Evolutionary conservation across 2,329 filamentous ascomycete genomes (phyloP).

Genomic region (Rhinocladiella similis): DNA sequence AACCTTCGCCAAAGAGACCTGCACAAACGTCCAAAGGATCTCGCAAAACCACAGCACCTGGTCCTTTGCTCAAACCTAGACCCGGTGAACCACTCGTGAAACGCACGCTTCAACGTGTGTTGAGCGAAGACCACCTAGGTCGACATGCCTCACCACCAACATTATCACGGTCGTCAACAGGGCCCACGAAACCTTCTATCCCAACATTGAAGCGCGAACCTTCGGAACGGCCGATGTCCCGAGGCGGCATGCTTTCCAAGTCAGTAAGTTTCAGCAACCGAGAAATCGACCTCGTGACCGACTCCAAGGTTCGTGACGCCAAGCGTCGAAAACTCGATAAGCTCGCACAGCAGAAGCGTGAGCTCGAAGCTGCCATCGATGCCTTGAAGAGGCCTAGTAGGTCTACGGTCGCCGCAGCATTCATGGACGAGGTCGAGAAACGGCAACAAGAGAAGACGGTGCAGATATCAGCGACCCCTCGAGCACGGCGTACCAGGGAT

Average conservation of each 20-base stretch:
- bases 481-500: constrained; percentile 38
- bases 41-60: constrained; percentile 49
- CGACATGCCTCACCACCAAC: constrained; percentile 38
- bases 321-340: constrained; percentile 49
- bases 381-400: constrained; percentile 50
- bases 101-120: constrained; percentile 46
- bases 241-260: constrained; percentile 46
- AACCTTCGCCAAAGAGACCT: constrained; percentile 32
- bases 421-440: constrained; percentile 45
- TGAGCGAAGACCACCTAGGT: constrained; percentile 45
- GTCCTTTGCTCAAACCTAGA: constrained; percentile 31
- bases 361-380: constrained; percentile 50
- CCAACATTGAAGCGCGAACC: constrained; percentile 42
- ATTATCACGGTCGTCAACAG: constrained; percentile 44
- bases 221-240: constrained; percentile 40
- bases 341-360: constrained; percentile 47
- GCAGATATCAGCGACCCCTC: constrained; percentile 52
- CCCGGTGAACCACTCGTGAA: constrained; percentile 36
- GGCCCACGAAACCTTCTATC: constrained; percentile 32
- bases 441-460: constrained; percentile 42
- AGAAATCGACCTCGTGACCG: constrained; percentile 49
- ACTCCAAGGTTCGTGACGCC: constrained; percentile 45
- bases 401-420: constrained; percentile 45
- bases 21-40: constrained; percentile 26
- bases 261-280: constrained; percentile 48